Evolutionary conservation across 140 eudicot species (phyloP).

Genomic region (Flaveria floridana): DNA sequence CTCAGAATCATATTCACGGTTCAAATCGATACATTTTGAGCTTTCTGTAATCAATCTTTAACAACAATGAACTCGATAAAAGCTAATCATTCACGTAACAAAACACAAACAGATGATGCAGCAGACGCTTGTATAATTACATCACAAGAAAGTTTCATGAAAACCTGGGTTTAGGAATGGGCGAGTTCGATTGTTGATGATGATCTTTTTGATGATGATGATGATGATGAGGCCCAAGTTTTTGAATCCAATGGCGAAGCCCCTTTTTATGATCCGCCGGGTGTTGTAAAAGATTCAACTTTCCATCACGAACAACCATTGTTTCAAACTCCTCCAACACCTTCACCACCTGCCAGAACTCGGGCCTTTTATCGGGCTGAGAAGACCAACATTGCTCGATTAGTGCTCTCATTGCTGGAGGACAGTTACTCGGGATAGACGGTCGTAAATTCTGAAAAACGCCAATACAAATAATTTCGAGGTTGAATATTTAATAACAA

Average conservation of each 20-base stretch:
- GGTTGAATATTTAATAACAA: not conserved
- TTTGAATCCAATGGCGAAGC: constrained; percentile 65
- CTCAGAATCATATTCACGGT: constrained; percentile 2
- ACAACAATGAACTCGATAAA: constrained; percentile 32
- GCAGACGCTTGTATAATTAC: constrained; percentile 43
- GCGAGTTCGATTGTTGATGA: constrained; percentile 39
- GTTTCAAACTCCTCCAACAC: constrained; percentile 77
- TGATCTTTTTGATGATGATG: constrained; percentile 37
- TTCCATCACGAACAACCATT: constrained; percentile 63
- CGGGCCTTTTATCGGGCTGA: constrained; percentile 83
- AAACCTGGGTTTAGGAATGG: constrained; percentile 73
- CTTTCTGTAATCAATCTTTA: constrained; percentile 23
- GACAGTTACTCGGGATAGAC: constrained; percentile 56
- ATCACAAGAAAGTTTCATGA: constrained; percentile 38
- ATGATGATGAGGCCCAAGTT: constrained; percentile 62
- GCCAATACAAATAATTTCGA: not conserved
- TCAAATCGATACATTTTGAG: not conserved
- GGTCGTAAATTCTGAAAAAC: constrained; percentile 78
- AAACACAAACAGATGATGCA: constrained; percentile 14
- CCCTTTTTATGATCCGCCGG: constrained; percentile 79
- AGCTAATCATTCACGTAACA: constrained; percentile 37
- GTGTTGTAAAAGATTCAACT: constrained; percentile 55
- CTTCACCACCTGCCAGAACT: constrained; percentile 85
- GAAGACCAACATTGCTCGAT: constrained; percentile 91
- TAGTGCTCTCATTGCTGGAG: constrained; percentile 75